Evolutionary conservation across 2,329 filamentous ascomycete genomes (phyloP), one percentile per base, ranked within the genome.

Genomic region (Apiospora malaysiana): DNA sequence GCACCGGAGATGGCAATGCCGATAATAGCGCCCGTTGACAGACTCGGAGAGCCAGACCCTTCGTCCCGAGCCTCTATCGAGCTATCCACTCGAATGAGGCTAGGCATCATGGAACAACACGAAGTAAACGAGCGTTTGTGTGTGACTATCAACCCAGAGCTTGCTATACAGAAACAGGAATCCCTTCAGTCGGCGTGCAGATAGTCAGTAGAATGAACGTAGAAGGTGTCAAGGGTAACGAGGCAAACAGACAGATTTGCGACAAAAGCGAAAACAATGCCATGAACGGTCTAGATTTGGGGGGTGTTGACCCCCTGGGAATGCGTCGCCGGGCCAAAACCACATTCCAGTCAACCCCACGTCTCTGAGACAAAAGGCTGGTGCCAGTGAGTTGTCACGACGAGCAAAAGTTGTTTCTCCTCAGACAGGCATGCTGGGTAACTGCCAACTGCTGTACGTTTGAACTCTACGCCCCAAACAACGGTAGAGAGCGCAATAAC

Each of bases 1-100:
- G 84, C 83, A n/a, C 85, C 85, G 43, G 82, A 82, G 37, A 89
- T 73, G 16, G 83, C 83, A 69, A 89, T 84, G 69, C 81, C 81
- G 45, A 88, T 75, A 70, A 84, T 77, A 25, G 75, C 78, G 25
- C 80, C 79, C n/a, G 77, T 76, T 3, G 79, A 79, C 46, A 82
- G 74, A 16, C 47, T n/a, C 18, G 56, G 21, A 63, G 32, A 63
- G 18, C 32, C 56, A 40, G 56, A 10, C n/a, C 23, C 56, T 40
- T n/a, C 56, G 56, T 63, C 18, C 32, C 56, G 56, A 12, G 65
- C 65, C 65, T 32, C 40, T 32, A 67, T 46, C 18, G 65, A 46
- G 10, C 12, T 25, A 14, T 25, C 10, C 40, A 18, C 4, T 7
- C 32, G 67, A 23, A 18, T 32, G n/a, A 49, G 67, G 21, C 67